phyloP scores from a whole-genome alignment of 1,284 basidiomycete species.

The Ustilago sp. region DNA sequence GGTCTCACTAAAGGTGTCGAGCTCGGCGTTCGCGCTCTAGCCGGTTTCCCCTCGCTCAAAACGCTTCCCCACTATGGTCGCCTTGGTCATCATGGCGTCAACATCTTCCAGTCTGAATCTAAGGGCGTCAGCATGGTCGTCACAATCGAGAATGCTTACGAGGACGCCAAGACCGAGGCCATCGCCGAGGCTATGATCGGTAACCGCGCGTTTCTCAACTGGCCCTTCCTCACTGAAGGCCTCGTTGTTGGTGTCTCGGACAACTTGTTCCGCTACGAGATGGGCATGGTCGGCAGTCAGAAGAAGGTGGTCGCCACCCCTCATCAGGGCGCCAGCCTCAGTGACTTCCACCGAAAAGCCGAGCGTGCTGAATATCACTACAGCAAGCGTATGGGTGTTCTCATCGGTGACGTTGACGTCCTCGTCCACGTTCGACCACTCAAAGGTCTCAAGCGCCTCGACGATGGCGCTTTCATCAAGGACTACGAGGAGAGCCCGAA shows the following conservation, averaged over 20 bases:
- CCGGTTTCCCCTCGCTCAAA: conserved; percentile 94
- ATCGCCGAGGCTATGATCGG: conserved; percentile 77
- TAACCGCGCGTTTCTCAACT: conserved; percentile 82
- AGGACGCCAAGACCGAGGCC: conserved; percentile 75
- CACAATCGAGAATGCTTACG: conserved; percentile 81
- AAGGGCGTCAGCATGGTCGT: conserved; percentile 93
- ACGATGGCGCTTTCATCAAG: conserved; percentile 90
- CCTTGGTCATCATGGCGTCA: conserved; percentile 88
- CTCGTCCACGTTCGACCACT: conserved; percentile 67
- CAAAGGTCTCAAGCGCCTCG: conserved; percentile 84
- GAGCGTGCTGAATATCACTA: conserved; percentile 80
- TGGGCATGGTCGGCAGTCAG: conserved; percentile 51
- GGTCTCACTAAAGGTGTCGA: conserved; percentile 90
- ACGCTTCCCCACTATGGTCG: conserved; percentile 84
- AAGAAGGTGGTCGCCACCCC: conserved; percentile 52
- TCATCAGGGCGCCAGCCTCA: conserved; percentile 58
- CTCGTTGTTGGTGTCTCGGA: conserved; percentile 88
- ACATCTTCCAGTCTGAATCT: conserved; percentile 90
- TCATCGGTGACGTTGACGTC: conserved; percentile 79
- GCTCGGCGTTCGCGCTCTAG: conserved; percentile 85
- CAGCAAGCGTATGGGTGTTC: conserved; percentile 88
- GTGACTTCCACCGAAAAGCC: conserved; percentile 74
- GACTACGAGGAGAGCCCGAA: conserved; percentile 83
- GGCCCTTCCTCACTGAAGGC: conserved; percentile 96
- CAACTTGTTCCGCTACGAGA: conserved; percentile 81